These are phyloP conservation scores for Eragrostis curvula DNA, from an alignment of 176 grass and related monocot genomes.

Conservation along the genomic window DNA sequence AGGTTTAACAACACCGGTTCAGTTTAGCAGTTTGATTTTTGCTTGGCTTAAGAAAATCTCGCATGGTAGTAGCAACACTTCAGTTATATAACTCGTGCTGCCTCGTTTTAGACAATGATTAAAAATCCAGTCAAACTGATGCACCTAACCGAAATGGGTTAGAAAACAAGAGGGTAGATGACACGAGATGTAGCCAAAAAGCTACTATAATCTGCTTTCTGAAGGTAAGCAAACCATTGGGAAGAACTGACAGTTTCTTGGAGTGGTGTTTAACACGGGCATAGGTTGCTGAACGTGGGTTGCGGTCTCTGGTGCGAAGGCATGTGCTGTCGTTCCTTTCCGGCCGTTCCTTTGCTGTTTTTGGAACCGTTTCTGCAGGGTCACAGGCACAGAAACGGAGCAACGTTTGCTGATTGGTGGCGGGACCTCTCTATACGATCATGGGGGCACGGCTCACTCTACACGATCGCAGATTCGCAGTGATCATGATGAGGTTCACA, in stretches of 20 bases:
- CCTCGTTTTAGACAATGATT: too few species aligned
- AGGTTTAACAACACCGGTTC: background rate
- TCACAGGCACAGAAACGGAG: conserved; percentile 2
- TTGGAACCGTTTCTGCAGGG: background rate
- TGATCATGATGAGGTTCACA: background rate
- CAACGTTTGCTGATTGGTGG: background rate
- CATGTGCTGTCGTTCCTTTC: background rate
- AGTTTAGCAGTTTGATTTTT: background rate
- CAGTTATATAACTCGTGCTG: too few species aligned
- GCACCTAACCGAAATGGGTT: background rate
- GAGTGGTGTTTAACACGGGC: background rate
- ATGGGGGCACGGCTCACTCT: background rate
- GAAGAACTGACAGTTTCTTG: background rate
- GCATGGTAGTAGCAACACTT: background rate
- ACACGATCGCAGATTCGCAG: background rate
- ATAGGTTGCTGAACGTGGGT: background rate
- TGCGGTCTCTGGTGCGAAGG: background rate
- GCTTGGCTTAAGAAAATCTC: background rate
- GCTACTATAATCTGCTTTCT: background rate
- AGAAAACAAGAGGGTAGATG: background rate
- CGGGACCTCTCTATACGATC: conserved; percentile 4
- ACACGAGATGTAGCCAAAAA: background rate
- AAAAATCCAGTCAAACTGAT: background rate
- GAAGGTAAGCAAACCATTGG: background rate
- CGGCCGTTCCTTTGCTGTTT: background rate